Percentiles rank a stretch among this genome's conserved stretches.
Conservation (phyloP, 441 rosid species). For the Flueggea neowawraea region DNA sequence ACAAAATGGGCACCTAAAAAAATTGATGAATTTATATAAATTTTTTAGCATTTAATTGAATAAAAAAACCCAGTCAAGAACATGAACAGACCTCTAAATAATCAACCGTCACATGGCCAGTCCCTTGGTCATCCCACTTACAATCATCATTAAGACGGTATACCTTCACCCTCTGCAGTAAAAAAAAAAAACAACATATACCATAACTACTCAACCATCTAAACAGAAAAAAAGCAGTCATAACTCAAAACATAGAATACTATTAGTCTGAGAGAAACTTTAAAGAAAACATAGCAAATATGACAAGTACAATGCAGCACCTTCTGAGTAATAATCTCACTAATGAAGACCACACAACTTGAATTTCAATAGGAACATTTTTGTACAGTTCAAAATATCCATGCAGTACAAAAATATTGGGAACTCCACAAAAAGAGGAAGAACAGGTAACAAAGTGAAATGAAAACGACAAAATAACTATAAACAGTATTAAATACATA, state of each 20-base stretch:
- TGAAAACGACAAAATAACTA: too few relatives aligned
- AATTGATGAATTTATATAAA: background rate
- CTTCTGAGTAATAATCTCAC: too few relatives aligned
- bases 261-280: background rate
- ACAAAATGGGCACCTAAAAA: constrained; percentile 4
- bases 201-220: constrained; percentile 4
- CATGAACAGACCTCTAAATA: constrained; percentile 73
- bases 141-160: constrained; percentile 92
- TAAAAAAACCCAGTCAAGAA: constrained; percentile 11
- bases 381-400: too few relatives aligned
- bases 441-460: too few relatives aligned
- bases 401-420: too few relatives aligned
- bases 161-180: constrained; percentile 88
- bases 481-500: too few relatives aligned
- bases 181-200: constrained; percentile 8
- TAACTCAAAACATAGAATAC: background rate
- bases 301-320: too few relatives aligned
- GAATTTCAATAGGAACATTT: too few relatives aligned
- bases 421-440: too few relatives aligned
- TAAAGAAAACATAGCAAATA: background rate
- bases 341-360: too few relatives aligned
- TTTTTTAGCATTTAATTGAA: background rate
- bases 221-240: background rate
- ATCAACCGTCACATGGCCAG: constrained; percentile 93
- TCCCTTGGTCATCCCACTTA: constrained; percentile 99